phyloP scores from a whole-genome alignment of 73 alveolate species.

The Symbiodinium pilosum region DNA sequence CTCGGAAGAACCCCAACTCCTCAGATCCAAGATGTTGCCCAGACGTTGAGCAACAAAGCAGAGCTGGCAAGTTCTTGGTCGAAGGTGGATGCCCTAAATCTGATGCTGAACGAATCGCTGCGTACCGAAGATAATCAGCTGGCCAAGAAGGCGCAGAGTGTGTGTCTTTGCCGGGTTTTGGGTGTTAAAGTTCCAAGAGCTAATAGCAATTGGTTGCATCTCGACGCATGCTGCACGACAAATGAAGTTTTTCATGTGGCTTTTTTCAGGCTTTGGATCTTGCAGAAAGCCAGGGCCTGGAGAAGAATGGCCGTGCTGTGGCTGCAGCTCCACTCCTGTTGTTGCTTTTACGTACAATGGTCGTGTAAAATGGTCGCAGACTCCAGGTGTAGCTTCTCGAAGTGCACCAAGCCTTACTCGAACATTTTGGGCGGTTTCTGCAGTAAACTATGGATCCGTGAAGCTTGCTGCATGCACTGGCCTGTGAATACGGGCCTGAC shows the following conservation, averaged over 20 bases:
- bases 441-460: neutral
- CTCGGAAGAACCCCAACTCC: no score
- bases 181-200: neutral
- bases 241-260: no score
- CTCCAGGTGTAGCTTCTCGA: neutral
- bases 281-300: conserved; percentile 54
- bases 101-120: conserved; percentile 67
- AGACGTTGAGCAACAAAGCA: no score
- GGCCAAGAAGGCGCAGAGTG: conserved; percentile 29
- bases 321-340: no score
- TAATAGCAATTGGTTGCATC: no score
- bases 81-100: conserved; percentile 65
- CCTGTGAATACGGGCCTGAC: neutral
- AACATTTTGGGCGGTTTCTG: no score
- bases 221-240: no score
- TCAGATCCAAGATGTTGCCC: no score
- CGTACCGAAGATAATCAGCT: conserved; percentile 23
- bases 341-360: no score
- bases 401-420: neutral
- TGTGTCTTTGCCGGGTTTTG: neutral
- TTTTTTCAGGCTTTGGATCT: conserved; percentile 50
- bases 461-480: neutral
- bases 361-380: no score
- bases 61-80: no score
- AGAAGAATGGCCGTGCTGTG: conserved; percentile 54